phyloP scores from a whole-genome alignment of 1,284 basidiomycete species.

The Exobasidium rhododendri region DNA sequence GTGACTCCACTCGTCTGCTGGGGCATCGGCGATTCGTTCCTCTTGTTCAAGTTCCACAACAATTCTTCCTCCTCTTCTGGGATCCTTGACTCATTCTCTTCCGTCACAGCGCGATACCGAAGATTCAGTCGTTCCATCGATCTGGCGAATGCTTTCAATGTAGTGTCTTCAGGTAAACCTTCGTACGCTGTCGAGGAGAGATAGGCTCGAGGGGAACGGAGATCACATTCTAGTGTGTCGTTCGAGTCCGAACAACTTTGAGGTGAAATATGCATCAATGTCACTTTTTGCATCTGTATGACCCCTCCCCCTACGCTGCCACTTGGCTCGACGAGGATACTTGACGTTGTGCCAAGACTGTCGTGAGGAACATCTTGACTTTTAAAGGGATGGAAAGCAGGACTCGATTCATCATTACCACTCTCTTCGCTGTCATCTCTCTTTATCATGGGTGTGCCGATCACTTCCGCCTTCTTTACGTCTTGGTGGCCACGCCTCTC shows the following conservation, averaged over 20 bases:
- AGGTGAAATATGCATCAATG: slow-evolving; percentile 64
- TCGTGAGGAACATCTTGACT: background rate
- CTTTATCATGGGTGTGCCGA: background rate
- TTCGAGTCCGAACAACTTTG: slow-evolving; percentile 26
- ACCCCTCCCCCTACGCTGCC: slow-evolving; percentile 66
- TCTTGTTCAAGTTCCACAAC: background rate
- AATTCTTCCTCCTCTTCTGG: background rate
- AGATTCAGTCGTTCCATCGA: slow-evolving; percentile 57
- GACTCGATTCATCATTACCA: background rate
- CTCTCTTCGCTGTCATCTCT: background rate
- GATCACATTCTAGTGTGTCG: slow-evolving; percentile 31
- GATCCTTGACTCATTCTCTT: slow-evolving; percentile 49
- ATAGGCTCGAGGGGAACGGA: slow-evolving; percentile 29
- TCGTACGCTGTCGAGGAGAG: slow-evolving; percentile 9
- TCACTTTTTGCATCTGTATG: slow-evolving; percentile 94
- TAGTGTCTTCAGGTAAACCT: background rate
- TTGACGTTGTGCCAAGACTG: background rate
- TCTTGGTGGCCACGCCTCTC: background rate
- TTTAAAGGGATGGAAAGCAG: no score
- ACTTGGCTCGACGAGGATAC: no score
- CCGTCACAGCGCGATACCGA: slow-evolving; percentile 74
- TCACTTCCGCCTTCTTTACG: background rate
- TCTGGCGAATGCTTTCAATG: slow-evolving; percentile 16
- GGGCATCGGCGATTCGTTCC: background rate
- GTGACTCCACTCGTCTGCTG: slow-evolving; percentile 56